These are phyloP conservation scores for Epichloe typhina DNA, from an alignment of 2,329 filamentous ascomycete genomes.

Conservation along the genomic window DNA sequence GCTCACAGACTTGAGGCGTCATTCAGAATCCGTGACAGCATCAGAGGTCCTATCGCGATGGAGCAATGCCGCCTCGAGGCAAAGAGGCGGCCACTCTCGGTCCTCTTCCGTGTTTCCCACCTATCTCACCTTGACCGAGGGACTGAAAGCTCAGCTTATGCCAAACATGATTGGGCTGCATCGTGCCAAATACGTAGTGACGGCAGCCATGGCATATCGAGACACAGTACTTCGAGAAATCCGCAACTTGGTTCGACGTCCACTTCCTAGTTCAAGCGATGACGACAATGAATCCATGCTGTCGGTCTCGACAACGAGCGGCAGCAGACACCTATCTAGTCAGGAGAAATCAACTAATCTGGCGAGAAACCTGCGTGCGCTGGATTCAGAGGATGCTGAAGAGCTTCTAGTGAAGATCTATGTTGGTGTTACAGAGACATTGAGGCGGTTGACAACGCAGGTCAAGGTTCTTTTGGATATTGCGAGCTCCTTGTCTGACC, in stretches of 20 bases:
- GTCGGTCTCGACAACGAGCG: constrained; percentile 64
- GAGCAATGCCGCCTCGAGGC: constrained; percentile 62
- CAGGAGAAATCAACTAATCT: constrained; percentile 85
- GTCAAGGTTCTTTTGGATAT: constrained; percentile 92
- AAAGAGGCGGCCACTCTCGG: constrained; percentile 52
- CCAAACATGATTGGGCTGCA: constrained; percentile 67
- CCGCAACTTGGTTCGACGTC: constrained; percentile 67
- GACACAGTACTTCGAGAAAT: constrained; percentile 78
- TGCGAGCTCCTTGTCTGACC: constrained; percentile 56
- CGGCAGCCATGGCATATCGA: constrained; percentile 73
- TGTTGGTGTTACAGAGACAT: constrained; percentile 71
- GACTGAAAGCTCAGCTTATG: constrained; percentile 56
- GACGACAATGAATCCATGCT: constrained; percentile 87
- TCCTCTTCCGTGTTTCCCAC: constrained; percentile 59
- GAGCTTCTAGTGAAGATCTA: constrained; percentile 72
- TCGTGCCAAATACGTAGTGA: constrained; percentile 63
- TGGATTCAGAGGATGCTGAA: constrained; percentile 78
- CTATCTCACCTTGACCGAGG: constrained; percentile 62
- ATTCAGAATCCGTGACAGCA: constrained; percentile 58
- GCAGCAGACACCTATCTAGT: constrained; percentile 55
- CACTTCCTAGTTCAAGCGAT: constrained; percentile 83
- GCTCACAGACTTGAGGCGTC: constrained; percentile 66
- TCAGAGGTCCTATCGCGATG: constrained; percentile 72
- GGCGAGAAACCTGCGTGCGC: constrained; percentile 71
- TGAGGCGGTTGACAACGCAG: constrained; percentile 76